Conservation (phyloP, 768 basidiomycete species). For the Boletus tylopilopsis region DNA sequence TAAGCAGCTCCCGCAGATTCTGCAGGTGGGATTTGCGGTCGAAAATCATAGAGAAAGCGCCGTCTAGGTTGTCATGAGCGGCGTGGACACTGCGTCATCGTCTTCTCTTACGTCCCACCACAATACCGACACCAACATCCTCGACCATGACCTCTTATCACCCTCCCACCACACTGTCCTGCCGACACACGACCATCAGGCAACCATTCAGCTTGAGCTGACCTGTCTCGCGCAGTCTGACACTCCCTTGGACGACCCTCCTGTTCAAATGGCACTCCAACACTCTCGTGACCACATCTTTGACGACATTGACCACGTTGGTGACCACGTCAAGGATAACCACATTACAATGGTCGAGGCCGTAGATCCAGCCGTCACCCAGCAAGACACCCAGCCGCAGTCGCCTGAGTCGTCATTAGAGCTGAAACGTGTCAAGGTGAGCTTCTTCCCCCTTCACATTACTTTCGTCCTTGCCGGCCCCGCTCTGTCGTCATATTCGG, state of each 20-base stretch:
- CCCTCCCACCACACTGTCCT: conserved; percentile 28
- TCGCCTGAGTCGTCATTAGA: conserved; percentile 65
- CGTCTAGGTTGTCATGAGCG: conserved; percentile 38
- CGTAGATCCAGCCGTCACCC: conserved; percentile 36
- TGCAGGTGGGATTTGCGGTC: conserved; percentile 17
- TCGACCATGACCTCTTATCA: conserved; percentile 32
- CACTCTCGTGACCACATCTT: conserved; percentile 33
- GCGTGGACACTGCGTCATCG: conserved; percentile 35
- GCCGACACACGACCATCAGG: conserved; percentile 31
- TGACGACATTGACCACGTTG: conserved; percentile 33
- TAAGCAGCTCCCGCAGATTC: conserved; percentile 19
- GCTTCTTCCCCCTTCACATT: conserved; percentile 28
- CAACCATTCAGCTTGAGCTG: conserved; percentile 28
- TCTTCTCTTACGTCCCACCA: conserved; percentile 29
- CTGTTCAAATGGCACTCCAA: conserved; percentile 25
- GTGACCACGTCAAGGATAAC: conserved; percentile 30
- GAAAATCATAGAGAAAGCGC: conserved; percentile 20
- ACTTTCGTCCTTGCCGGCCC: conserved; percentile 16
- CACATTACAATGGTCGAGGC: conserved; percentile 33
- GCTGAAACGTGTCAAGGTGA: conserved; percentile 82
- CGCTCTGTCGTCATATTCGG: conserved; percentile 20
- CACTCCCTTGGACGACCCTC: conserved; percentile 25
- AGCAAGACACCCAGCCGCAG: conserved; percentile 61
- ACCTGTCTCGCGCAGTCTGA: conserved; percentile 26
- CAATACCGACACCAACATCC: conserved; percentile 30